phyloP scores from a whole-genome alignment of 129 eudicot genomes.

The Arctium minus region DNA sequence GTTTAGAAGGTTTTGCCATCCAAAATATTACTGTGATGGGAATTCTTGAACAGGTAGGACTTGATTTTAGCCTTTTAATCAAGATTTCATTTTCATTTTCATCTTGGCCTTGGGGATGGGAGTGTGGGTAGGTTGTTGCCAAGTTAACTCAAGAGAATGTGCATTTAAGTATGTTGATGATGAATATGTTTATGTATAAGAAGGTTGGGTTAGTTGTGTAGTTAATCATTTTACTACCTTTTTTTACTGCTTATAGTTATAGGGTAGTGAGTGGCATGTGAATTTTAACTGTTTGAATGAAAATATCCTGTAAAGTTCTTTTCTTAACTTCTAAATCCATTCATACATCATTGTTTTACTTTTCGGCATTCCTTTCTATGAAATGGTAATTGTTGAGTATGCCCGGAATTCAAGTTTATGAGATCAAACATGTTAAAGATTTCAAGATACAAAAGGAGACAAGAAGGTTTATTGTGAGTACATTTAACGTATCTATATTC shows the following conservation, averaged over 20 bases:
- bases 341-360: neutral
- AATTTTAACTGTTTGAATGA: constrained; percentile 10
- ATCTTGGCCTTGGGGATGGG: neutral
- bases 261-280: constrained; percentile 20
- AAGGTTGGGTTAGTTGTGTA: constrained; percentile 27
- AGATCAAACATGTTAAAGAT: neutral
- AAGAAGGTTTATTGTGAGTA: too few species aligned
- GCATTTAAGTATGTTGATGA: constrained; percentile 19
- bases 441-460: neutral
- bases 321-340: constrained; percentile 1
- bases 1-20: constrained; percentile 20
- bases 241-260: neutral
- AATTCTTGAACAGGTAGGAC: neutral
- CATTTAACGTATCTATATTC: too few species aligned
- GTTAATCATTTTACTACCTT: constrained; percentile 16
- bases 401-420: neutral
- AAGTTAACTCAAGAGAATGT: neutral
- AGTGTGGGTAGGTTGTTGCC: neutral
- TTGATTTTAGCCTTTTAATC: neutral
- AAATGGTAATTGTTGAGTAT: neutral
- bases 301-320: constrained; percentile 10
- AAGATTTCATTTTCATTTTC: neutral
- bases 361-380: neutral
- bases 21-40: neutral
- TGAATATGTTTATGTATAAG: constrained; percentile 18